Evolutionary conservation across 306 rosid genomes (phyloP).

Genomic region (Quercus ilex): DNA sequence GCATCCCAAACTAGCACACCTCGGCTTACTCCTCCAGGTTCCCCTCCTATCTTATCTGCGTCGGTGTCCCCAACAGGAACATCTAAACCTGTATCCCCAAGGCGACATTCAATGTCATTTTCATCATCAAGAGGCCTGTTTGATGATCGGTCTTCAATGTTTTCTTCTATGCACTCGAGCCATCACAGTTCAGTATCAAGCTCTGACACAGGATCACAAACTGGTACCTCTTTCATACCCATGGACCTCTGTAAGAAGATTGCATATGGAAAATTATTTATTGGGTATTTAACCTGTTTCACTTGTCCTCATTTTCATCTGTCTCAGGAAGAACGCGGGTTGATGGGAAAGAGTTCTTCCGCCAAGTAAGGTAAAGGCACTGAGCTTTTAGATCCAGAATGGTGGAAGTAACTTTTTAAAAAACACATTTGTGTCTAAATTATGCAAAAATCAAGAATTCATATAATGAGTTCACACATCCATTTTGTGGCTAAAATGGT

Average conservation of each 20-base stretch:
- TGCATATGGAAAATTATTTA: background rate
- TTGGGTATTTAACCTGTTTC: background rate
- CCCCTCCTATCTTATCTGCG: slow-evolving; percentile 73
- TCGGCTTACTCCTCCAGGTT: slow-evolving; percentile 67
- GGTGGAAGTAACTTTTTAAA: background rate
- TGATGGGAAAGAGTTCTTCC: slow-evolving; percentile 94
- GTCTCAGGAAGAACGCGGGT: slow-evolving; percentile 74
- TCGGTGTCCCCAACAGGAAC: slow-evolving; percentile 75
- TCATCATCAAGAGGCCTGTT: slow-evolving; percentile 62
- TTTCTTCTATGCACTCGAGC: slow-evolving; percentile 36
- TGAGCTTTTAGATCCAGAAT: slow-evolving; percentile 7
- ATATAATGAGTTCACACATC: background rate
- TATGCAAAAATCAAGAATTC: background rate
- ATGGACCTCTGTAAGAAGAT: background rate
- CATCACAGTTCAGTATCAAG: slow-evolving; percentile 40
- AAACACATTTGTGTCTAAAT: background rate
- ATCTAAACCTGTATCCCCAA: slow-evolving; percentile 79
- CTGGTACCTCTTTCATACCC: slow-evolving; percentile 44
- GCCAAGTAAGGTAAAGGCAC: slow-evolving; percentile 82
- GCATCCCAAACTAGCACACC: slow-evolving; percentile 81
- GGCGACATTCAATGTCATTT: slow-evolving; percentile 69
- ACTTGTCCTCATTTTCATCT: slow-evolving; percentile 4
- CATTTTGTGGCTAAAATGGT: background rate
- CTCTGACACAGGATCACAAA: slow-evolving; percentile 52
- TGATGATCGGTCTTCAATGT: slow-evolving; percentile 57